phyloP scores from a whole-genome alignment of 2,329 filamentous ascomycete species.

The Aspergillus unguis region DNA sequence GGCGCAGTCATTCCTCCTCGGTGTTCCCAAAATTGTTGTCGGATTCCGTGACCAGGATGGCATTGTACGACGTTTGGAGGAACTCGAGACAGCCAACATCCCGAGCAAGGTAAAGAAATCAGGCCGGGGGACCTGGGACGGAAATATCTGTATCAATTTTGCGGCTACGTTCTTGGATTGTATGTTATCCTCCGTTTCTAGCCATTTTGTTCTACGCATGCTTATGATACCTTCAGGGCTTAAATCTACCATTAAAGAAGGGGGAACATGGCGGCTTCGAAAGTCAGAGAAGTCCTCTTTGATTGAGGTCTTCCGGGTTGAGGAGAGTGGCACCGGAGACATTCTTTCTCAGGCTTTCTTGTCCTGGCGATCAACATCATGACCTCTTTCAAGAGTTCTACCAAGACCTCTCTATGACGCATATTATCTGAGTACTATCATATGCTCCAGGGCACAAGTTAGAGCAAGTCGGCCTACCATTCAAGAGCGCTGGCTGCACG shows the following conservation, averaged over 20 bases:
- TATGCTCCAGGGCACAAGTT: background rate
- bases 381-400: background rate
- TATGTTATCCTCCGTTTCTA: constrained; percentile 40
- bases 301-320: constrained; percentile 71
- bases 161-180: constrained; percentile 73
- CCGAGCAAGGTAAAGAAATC: constrained; percentile 69
- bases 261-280: constrained; percentile 79
- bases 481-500: too few relatives aligned
- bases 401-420: background rate
- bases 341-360: constrained; percentile 76
- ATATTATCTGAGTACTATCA: too few relatives aligned
- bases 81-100: constrained; percentile 75
- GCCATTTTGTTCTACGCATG: background rate
- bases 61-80: constrained; percentile 67
- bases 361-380: constrained; percentile 56
- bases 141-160: constrained; percentile 91
- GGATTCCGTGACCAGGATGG: constrained; percentile 77
- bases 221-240: constrained; percentile 50
- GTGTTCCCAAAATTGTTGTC: constrained; percentile 86
- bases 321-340: constrained; percentile 70
- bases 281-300: constrained; percentile 59
- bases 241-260: constrained; percentile 57
- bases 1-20: constrained; percentile 92
- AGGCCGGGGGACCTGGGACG: constrained; percentile 75
- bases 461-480: too few relatives aligned